phyloP scores from a whole-genome alignment of 352 stramenopile species.

The Phytophthora constricta region DNA sequence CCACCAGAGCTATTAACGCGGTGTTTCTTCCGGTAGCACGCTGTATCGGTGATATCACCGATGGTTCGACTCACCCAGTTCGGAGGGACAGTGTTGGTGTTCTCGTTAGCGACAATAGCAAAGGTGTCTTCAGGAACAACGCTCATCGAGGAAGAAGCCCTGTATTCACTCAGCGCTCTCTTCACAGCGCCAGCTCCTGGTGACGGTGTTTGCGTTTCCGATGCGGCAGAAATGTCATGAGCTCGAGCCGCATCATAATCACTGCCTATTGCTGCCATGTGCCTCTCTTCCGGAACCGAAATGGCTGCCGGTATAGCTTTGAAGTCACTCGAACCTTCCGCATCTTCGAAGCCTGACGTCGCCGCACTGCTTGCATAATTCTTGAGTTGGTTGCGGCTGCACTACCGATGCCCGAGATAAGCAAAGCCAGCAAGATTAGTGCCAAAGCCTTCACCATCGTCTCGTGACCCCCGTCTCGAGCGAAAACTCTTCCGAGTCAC shows the following conservation, averaged over 20 bases:
- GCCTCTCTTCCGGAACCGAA: background rate
- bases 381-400: background rate
- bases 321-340: background rate
- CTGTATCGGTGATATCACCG: conserved; percentile 37
- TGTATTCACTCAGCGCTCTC: background rate
- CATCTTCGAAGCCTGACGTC: background rate
- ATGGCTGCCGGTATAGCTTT: background rate
- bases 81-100: conserved; percentile 19
- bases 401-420: conserved; percentile 4
- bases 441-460: conserved; percentile 23
- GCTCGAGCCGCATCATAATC: background rate
- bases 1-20: conserved; percentile 26
- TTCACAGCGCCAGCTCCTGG: background rate
- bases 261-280: background rate
- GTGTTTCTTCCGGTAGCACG: conserved; percentile 64
- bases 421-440: conserved; percentile 4
- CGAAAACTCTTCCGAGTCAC: conserved; percentile 17
- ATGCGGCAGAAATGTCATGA: background rate
- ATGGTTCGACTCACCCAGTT: conserved; percentile 44
- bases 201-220: background rate
- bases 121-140: conserved; percentile 18
- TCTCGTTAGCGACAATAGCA: conserved; percentile 12
- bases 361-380: background rate
- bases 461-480: conserved; percentile 18
- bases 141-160: conserved; percentile 37